Percentiles rank a stretch among this genome's conserved stretches.
Conservation (phyloP, 352 stramenopile genomes). For the Globisporangium paddicum region DNA sequence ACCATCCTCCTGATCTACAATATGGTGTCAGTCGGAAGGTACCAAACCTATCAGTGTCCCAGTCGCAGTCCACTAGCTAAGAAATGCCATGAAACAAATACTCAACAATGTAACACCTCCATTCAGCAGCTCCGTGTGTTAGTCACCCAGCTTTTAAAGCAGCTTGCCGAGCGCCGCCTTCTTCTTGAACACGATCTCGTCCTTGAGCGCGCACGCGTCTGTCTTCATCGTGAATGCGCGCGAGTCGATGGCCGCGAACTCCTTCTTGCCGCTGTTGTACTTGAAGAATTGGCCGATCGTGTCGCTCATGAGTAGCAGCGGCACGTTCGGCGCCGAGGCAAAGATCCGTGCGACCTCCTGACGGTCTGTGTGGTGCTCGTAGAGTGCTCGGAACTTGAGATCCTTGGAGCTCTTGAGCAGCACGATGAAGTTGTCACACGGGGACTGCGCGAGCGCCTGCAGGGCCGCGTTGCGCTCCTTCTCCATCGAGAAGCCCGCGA, state of each 20-base stretch:
- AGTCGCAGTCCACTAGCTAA: too few relatives aligned
- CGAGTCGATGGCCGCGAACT: conserved; percentile 59
- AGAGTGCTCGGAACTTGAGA: conserved; percentile 69
- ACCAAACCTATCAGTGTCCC: too few relatives aligned
- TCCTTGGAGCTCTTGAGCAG: conserved; percentile 70
- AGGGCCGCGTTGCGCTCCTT: conserved; percentile 46
- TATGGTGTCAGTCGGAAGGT: too few relatives aligned
- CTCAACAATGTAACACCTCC: neutral
- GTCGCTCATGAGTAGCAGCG: conserved; percentile 24
- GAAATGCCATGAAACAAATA: too few relatives aligned
- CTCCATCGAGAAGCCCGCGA: conserved; percentile 58
- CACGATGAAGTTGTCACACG: conserved; percentile 69
- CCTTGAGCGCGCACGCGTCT: conserved; percentile 57
- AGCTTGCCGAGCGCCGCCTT: conserved; percentile 13
- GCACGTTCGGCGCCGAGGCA: conserved; percentile 24
- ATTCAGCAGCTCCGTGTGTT: neutral
- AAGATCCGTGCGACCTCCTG: conserved; percentile 38
- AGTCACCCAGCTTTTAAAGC: neutral
- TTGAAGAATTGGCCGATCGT: conserved; percentile 74
- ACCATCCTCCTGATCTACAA: neutral
- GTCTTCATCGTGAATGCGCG: conserved; percentile 71
- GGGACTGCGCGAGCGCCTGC: conserved; percentile 33
- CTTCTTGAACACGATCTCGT: conserved; percentile 52
- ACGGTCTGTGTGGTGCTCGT: conserved; percentile 54
- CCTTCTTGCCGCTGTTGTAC: conserved; percentile 83